Evolutionary conservation across 2,329 filamentous ascomycete species (phyloP), one percentile per base, ranked within the genome.

Genomic region (Aspergillus fumigatiaffinis): DNA sequence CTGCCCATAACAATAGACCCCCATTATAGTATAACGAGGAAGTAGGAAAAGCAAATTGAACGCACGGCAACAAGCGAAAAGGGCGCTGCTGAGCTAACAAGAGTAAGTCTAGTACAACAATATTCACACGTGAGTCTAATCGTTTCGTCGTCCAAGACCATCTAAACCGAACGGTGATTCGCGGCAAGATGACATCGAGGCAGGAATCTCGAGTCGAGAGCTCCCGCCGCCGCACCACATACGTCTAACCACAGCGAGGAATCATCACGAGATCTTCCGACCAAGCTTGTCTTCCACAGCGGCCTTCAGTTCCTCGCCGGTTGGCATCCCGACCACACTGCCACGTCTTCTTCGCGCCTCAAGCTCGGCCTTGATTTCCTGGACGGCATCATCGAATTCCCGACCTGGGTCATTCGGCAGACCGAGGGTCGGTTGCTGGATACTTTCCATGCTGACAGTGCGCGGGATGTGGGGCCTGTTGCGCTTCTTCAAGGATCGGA

Each of bases 341-440:
- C 80, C 78, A 8, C 79, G 77, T 57, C 79, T 77, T 54, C 76
- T 76, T 53, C 84, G 76, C 63, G 79, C 82, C 68, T 90, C 87
- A 35, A 96, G 83, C 73, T 96, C 91, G 4, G 78, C 79, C 67
- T 80, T 85, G 53, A 96, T 81, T 76, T 96, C 91, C 41, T 82
- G 79, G 9, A 95, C 82, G 28, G 89, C 89, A 67, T 94, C 90
- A 57, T 90, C 87, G 51, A 95, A 80, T 65, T 95, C 91, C 28
- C 80, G 79, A 54, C 86, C 86, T 0, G 87, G 87, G 70, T 97
- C 92, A 61, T 85, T 85, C 1, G 91, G 88, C 41, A 97, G 80
- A 26, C 93, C 93, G 5, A 96, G 77, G 2, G 90, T 82, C 0
- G 90, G 89, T 54, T 86, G 82, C 49, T 79, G 80, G 17, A 86